These are phyloP conservation scores for Mycosphaerella arachidis DNA, from an alignment of 2,329 filamentous ascomycete species.

Conservation along the genomic window DNA sequence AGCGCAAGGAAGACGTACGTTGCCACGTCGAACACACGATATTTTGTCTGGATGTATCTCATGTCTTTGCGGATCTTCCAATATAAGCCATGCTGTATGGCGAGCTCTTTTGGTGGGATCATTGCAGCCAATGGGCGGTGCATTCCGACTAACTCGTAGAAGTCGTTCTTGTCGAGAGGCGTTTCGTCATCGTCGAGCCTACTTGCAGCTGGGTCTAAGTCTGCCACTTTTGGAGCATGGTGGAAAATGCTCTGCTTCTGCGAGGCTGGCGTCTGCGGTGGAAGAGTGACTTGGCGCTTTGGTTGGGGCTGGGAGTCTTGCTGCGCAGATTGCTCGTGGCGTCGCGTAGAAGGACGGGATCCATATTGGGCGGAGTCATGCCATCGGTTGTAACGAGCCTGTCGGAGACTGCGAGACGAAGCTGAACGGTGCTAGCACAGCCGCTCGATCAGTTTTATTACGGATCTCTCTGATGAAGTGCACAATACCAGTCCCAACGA, in stretches of 20 bases:
- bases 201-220: constrained; percentile 26
- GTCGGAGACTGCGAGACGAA: constrained; percentile 6
- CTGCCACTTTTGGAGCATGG: constrained; percentile 18
- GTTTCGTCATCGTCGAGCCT: constrained; percentile 23
- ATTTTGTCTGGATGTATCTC: constrained; percentile 26
- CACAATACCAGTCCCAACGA: constrained; percentile 18
- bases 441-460: neutral
- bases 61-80: constrained; percentile 16
- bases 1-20: constrained; percentile 30
- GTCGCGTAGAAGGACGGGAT: neutral
- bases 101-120: constrained; percentile 25
- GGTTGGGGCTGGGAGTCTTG: constrained; percentile 2
- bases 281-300: constrained; percentile 7
- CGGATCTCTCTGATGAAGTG: neutral
- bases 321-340: neutral
- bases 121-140: constrained; percentile 13
- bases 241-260: constrained; percentile 11
- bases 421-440: constrained; percentile 6
- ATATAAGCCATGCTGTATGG: constrained; percentile 28
- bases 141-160: constrained; percentile 33
- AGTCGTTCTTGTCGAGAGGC: constrained; percentile 25
- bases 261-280: constrained; percentile 11
- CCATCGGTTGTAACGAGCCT: constrained; percentile 1
- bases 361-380: neutral
- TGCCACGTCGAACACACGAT: constrained; percentile 29